Evolutionary conservation across 1,284 basidiomycete genomes (phyloP), one percentile per base, ranked within the genome.

Genomic region (Ganoderma multipileum): DNA sequence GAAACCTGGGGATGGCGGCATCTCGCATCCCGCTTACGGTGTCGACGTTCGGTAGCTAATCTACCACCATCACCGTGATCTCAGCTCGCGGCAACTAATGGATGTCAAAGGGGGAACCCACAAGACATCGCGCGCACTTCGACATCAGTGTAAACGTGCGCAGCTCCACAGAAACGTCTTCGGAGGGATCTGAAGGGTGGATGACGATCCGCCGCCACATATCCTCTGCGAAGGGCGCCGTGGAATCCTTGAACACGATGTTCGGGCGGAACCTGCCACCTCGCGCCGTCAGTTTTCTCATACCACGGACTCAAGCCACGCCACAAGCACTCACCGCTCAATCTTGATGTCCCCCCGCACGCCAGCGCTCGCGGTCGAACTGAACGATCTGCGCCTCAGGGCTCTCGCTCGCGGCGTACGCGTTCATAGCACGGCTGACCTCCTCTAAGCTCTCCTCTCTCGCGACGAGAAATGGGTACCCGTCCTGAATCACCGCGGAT

Each of bases 1-100:
- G 58, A 39, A 60, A 23, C 20, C 30, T 30, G 20, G 38, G 20
- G 38, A 60, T 60, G 1, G 91, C 90, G 26, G 83, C 83, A 74
- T 94, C 92, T n/a, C 87, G 84, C 33, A 85, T 77, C 39, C 91
- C 92, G 1, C 87, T 90, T 26, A 81, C 80, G 0, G 89, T 85
- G 73, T 87, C 86, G 14, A 94, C 86, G 72, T 94, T 94, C 20
- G 92, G 92, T 50, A 94, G 80, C 92, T 93, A 28, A 20, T 70
- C 64, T n/a, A n/a, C n/a, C n/a, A n/a, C n/a, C 47, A 61, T 1
- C 14, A 66, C 47, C 12, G 1, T 36, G 47, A 57, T 9, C 58
- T 44, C 55, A 64, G 47, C 47, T 50, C 23, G 20, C 12, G 23
- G 23, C 47, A 12, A 9, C 18, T n/a, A 8, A 54, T 41, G 41